Evolutionary conservation across 371 early-diverging fungal genomes (phyloP), one percentile per base, ranked within the genome.

Genomic region (Mortierella sp.): DNA sequence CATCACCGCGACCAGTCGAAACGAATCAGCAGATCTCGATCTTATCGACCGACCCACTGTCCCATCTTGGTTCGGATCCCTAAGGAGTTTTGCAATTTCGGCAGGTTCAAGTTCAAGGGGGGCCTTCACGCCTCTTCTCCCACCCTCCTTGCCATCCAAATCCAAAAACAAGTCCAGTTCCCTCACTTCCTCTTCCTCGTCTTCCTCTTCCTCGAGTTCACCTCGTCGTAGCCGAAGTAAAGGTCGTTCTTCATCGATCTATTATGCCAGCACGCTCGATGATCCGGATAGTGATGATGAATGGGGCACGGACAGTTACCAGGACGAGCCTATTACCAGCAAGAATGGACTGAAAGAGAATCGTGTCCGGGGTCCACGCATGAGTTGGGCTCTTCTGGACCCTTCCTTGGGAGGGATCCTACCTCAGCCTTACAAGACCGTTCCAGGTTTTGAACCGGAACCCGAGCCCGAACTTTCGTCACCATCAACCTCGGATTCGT

Each of bases 311-410:
- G 55, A 52, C 17, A 47, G 37, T 14, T 26, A 57, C 14, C 43
- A 50, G 51, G 62, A 73, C n/a, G 64, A 73, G 17, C 68, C 73
- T 5, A 53, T 67, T 27, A 67, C 68, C 8, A 43, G 39, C 17
- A 53, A 21, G 50, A 72, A 72, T n/a, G 72, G 72, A 23, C 53
- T 72, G 47, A 73, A 73, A 37, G 73, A 67, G 49, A 67, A 67
- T 30, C 58, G 63, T 0, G 62, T 68, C 32, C 63, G 73, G 2
- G 73, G 68, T 1, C 68, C 73, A 11, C 37, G 73, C 6, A 55
- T 53, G 48, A 55, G 34, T 27, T 73, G 73, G 73, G 50, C 64
- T 6, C 26, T 43, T 27, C 44, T 73, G 15, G 73, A 73, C 43
- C 68, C 68, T 3, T 59, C 67, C 4, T 19, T 73, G n/a, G 68